Percentiles rank a stretch among this genome's conserved stretches.
Conservation (phyloP, 495 filamentous ascomycete species). For the Daldinia bambusicola region DNA sequence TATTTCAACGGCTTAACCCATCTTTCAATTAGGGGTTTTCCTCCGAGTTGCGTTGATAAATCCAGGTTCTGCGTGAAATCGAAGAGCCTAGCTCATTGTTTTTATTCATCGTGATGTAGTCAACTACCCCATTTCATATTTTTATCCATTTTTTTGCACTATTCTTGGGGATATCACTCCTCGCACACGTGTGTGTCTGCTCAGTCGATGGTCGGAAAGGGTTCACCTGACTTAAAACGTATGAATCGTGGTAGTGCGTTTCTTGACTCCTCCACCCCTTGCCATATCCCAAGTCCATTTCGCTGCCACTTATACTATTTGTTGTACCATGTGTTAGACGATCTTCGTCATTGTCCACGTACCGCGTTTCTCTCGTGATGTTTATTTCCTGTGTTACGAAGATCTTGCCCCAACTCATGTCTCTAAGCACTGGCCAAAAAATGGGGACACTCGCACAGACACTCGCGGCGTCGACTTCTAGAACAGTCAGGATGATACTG, state of each 20-base stretch:
- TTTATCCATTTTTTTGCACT: slow-evolving; percentile 38
- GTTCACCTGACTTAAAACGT: slow-evolving; percentile 41
- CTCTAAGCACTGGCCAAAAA: slow-evolving; percentile 43
- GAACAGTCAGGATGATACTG: slow-evolving; percentile 46
- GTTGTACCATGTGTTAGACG: slow-evolving; percentile 38
- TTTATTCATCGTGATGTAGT: slow-evolving; percentile 9
- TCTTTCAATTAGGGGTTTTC: background rate
- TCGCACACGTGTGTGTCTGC: slow-evolving; percentile 28
- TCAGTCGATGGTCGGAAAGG: slow-evolving; percentile 37
- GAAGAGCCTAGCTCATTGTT: background rate
- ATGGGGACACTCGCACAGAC: slow-evolving; percentile 54
- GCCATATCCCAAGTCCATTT: slow-evolving; percentile 23
- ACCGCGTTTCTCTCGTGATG: slow-evolving; percentile 46
- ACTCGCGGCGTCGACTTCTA: slow-evolving; percentile 48
- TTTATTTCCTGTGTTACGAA: slow-evolving; percentile 49
- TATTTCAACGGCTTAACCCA: background rate
- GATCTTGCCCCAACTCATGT: slow-evolving; percentile 40
- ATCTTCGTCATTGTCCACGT: slow-evolving; percentile 42
- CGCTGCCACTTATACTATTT: slow-evolving; percentile 35
- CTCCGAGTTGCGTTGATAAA: background rate
- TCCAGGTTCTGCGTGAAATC: background rate
- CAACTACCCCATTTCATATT: slow-evolving; percentile 27
- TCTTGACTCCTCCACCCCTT: slow-evolving; percentile 30
- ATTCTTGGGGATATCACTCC: slow-evolving; percentile 27
- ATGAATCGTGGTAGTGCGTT: slow-evolving; percentile 43